Evolutionary conservation across 768 basidiomycete species (phyloP).

Genomic region (Russula sp.): DNA sequence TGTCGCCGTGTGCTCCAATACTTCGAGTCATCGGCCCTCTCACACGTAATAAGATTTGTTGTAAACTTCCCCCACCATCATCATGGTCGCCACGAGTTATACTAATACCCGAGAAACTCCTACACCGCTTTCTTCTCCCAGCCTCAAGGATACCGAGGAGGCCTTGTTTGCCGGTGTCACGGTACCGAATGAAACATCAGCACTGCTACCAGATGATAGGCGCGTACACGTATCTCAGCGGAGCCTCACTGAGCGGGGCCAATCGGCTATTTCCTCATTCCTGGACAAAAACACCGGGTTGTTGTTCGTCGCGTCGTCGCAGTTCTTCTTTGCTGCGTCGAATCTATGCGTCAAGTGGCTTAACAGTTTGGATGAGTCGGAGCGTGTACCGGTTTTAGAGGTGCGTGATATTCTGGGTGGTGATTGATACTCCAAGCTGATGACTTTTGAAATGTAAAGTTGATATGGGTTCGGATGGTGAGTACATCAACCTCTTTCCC

Average conservation of each 20-base stretch:
- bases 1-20: too few species aligned
- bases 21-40: too few species aligned
- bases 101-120: neutral
- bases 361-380: slow-evolving; percentile 45
- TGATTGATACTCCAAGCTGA: neutral
- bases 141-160: neutral
- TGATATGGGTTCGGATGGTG: slow-evolving; percentile 62
- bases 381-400: slow-evolving; percentile 57
- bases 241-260: neutral
- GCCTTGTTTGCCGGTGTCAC: neutral
- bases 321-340: slow-evolving; percentile 60
- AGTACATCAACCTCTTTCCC: slow-evolving; percentile 19
- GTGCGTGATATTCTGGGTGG: slow-evolving; percentile 36
- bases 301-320: slow-evolving; percentile 53
- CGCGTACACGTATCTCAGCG: neutral
- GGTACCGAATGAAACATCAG: slow-evolving; percentile 5
- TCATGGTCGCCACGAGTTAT: neutral
- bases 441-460: slow-evolving; percentile 33
- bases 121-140: neutral
- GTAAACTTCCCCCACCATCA: neutral
- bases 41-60: neutral
- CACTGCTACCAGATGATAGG: neutral
- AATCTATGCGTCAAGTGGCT: slow-evolving; percentile 63
- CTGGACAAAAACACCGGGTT: slow-evolving; percentile 52
- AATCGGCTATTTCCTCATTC: slow-evolving; percentile 1